Base-by-base conservation (phyloP, 345 rosid genomes). In the Kernera saxatilis region DNA sequence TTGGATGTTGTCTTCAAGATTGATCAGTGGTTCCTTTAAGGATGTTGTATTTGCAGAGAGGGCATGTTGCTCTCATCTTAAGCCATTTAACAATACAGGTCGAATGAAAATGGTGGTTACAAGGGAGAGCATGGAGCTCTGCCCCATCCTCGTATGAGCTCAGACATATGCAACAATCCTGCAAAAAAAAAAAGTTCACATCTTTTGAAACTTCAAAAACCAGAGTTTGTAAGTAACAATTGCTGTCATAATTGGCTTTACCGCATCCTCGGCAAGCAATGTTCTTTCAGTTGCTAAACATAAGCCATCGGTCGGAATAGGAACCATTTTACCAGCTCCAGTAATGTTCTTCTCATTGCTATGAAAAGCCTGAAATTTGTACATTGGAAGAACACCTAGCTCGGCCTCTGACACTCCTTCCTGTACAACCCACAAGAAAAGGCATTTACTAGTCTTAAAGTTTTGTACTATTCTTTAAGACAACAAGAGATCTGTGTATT, bases 381-480 rank as follows among this genome's bases (percentile, higher is more conserved):
- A 93, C 66, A 79, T 81, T 0, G 97, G 90, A 65, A 93, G 92
- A 17, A 85, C 72, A 56, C 87, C 85, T 12, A 93, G 88, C 79
- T 93, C 97, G 8, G 98, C 95, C 51, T 93, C 98, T n/a, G 98
- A 87, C 45, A 96, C 98, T 62, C 97, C 98, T 73, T 93, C 97
- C 98, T 93, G 57, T 19, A 48, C 26, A 11, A 40, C 4, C 23
- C 44, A 2, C 68, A 67, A 29, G 45, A 46, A 18, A 53, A 26
- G 19, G 3, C 18, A 50, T 26, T 11, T 8, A 9, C 12, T 18
- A n/a, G 13, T 21, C n/a, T n/a, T n/a, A n/a, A 70, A 15, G 49
- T 43, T 3, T 27, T 55, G 32, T n/a, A n/a, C n/a, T n/a, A 30
- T n/a, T 48, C 45, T 9, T 56, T 6, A 26, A 57, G 8, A 45